Percentiles rank a stretch among this genome's conserved stretches.
phyloP scores from a whole-genome alignment of 495 filamentous ascomycete genomes.

The Penicillium atrosanguineum region DNA sequence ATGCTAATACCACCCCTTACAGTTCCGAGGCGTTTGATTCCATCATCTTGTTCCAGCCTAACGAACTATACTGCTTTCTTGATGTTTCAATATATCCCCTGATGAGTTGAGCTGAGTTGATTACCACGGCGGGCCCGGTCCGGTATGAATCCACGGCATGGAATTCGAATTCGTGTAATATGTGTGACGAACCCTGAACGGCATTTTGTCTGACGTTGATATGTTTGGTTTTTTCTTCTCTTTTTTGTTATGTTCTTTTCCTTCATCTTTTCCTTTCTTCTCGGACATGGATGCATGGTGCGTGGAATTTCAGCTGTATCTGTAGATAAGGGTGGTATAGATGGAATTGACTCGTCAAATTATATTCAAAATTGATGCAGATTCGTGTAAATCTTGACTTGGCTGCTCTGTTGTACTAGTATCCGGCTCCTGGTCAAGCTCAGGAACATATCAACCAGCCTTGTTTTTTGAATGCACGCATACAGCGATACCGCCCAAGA shows the following conservation, averaged over 20 bases:
- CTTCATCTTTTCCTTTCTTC: slow-evolving; percentile 5
- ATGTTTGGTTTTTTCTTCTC: slow-evolving; percentile 8
- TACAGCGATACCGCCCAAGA: slow-evolving; percentile 78
- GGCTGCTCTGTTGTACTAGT: not conserved
- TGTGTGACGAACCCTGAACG: slow-evolving; percentile 19
- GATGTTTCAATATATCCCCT: slow-evolving; percentile 23
- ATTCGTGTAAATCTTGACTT: not conserved
- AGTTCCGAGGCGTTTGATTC: slow-evolving; percentile 53
- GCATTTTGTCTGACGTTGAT: slow-evolving; percentile 14
- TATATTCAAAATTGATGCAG: not conserved
- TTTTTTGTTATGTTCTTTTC: slow-evolving; percentile 10
- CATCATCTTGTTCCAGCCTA: slow-evolving; percentile 7
- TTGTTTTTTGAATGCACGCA: slow-evolving; percentile 67
- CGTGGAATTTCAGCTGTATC: slow-evolving; percentile 8
- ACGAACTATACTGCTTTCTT: slow-evolving; percentile 17
- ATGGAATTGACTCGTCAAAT: slow-evolving; percentile 7
- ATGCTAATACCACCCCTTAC: slow-evolving; percentile 15
- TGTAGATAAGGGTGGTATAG: slow-evolving; percentile 23
- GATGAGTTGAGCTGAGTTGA: slow-evolving; percentile 4
- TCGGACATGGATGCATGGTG: slow-evolving; percentile 4
- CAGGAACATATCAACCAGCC: slow-evolving; percentile 4
- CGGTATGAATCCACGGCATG: slow-evolving; percentile 20
- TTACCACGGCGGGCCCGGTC: slow-evolving; percentile 36
- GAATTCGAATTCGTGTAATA: slow-evolving; percentile 18
- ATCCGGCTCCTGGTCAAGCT: not conserved